These are phyloP conservation scores for Trichosporon ovoides DNA, from an alignment of 1,284 basidiomycete genomes.

Conservation along the genomic window DNA sequence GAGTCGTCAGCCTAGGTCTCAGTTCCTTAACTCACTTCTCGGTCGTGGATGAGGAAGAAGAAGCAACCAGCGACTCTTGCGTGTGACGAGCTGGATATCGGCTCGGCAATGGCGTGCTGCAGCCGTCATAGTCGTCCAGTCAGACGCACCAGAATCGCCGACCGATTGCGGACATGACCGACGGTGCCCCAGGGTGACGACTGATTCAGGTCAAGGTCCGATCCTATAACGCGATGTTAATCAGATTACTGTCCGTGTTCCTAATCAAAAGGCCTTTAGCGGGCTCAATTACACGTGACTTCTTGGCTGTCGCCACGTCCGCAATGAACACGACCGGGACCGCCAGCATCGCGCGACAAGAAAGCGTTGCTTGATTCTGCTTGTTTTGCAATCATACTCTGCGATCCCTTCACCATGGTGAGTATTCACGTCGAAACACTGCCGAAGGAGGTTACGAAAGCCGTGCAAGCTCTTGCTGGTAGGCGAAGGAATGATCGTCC, in stretches of 20 bases:
- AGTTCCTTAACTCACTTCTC: too few species aligned
- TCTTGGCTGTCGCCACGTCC: background rate
- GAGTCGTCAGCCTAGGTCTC: constrained; percentile 20
- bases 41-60: constrained; percentile 11
- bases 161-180: background rate
- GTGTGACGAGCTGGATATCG: background rate
- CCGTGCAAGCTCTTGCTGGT: too few species aligned
- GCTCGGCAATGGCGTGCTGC: constrained; percentile 2
- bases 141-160: background rate
- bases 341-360: constrained; percentile 1
- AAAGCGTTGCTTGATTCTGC: background rate
- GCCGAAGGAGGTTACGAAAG: too few species aligned
- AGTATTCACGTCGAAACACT: too few species aligned
- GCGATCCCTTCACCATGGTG: constrained; percentile 5
- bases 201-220: too few species aligned
- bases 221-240: background rate
- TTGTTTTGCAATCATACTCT: background rate
- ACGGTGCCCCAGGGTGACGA: too few species aligned
- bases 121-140: background rate
- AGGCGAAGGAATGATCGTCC: too few species aligned
- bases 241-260: too few species aligned
- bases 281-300: background rate
- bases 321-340: background rate
- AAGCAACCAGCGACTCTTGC: background rate
- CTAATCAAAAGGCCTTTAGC: background rate